phyloP scores from a whole-genome alignment of 352 stramenopile genomes.

The Plasmopara viticola region DNA sequence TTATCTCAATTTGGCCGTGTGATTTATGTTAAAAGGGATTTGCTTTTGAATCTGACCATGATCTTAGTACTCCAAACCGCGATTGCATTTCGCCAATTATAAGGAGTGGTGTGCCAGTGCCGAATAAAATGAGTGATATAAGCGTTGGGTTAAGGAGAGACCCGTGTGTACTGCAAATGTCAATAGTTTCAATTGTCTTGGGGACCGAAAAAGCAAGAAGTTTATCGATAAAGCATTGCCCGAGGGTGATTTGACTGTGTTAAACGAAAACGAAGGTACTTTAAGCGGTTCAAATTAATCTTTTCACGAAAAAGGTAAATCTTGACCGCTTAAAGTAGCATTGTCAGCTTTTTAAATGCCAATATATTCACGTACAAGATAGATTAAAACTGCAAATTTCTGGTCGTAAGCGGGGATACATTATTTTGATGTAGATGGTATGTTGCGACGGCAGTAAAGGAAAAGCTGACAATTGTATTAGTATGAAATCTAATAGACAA shows the following conservation, averaged over 20 bases:
- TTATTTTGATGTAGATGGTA: too few relatives aligned
- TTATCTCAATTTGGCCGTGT: constrained; percentile 11
- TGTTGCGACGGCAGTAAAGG: too few relatives aligned
- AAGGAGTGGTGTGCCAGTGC: neutral
- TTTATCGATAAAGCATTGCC: neutral
- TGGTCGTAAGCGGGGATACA: too few relatives aligned
- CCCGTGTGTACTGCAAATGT: neutral
- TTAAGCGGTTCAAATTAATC: too few relatives aligned
- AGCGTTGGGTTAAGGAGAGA: too few relatives aligned
- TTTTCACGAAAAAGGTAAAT: neutral
- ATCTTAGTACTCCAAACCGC: constrained; percentile 7
- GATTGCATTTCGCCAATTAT: constrained; percentile 1
- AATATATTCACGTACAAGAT: too few relatives aligned
- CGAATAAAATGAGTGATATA: too few relatives aligned
- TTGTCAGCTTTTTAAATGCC: too few relatives aligned
- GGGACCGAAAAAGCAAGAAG: neutral
- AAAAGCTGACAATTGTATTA: too few relatives aligned
- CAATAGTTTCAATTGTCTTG: neutral
- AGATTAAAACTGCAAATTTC: too few relatives aligned
- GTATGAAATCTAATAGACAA: too few relatives aligned
- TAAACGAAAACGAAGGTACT: neutral
- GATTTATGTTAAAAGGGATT: constrained; percentile 6
- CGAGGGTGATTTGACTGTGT: neutral
- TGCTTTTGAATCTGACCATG: neutral
- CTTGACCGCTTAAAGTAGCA: too few relatives aligned